Conservation (phyloP, 2,329 filamentous ascomycete species). For the Colletotrichum liaoningense region DNA sequence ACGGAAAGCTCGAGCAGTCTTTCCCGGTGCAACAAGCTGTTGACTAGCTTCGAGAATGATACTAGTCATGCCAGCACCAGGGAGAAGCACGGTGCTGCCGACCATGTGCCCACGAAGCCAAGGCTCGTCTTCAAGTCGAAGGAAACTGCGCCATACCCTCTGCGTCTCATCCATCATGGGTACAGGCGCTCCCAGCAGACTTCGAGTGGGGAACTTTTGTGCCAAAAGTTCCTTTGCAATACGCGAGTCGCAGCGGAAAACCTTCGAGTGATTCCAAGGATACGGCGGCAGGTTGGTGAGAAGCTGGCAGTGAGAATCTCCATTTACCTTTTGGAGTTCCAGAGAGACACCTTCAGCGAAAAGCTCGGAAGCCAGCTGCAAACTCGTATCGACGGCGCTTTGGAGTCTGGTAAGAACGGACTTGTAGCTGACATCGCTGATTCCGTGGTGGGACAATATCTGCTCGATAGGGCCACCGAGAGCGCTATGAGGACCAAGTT, state of each 20-base stretch:
- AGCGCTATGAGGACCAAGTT: constrained; percentile 18
- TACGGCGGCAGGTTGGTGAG: constrained; percentile 34
- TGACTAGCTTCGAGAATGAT: constrained; percentile 44
- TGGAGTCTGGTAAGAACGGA: constrained; percentile 33
- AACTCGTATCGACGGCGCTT: constrained; percentile 36
- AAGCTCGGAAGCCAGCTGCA: not conserved
- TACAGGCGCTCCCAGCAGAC: constrained; percentile 20
- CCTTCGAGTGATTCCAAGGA: constrained; percentile 30
- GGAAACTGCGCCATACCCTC: constrained; percentile 35
- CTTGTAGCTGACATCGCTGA: constrained; percentile 1
- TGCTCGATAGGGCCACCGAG: not conserved
- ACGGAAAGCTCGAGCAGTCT: constrained; percentile 9
- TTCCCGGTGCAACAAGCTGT: constrained; percentile 33
- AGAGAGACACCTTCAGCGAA: constrained; percentile 35
- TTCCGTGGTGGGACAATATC: not conserved
- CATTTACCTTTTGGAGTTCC: constrained; percentile 19
- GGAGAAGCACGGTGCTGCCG: constrained; percentile 42
- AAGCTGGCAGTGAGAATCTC: not conserved
- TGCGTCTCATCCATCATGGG: constrained; percentile 36
- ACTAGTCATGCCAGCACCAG: constrained; percentile 43
- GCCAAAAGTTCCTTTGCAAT: constrained; percentile 15
- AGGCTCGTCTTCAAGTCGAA: constrained; percentile 41
- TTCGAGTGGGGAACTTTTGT: constrained; percentile 8
- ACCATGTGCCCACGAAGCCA: constrained; percentile 48
- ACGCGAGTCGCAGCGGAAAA: not conserved